Percentiles rank a stretch among this genome's conserved stretches.
phyloP scores from a whole-genome alignment of 176 grass and related monocot genomes.

The Olyra latifolia region DNA sequence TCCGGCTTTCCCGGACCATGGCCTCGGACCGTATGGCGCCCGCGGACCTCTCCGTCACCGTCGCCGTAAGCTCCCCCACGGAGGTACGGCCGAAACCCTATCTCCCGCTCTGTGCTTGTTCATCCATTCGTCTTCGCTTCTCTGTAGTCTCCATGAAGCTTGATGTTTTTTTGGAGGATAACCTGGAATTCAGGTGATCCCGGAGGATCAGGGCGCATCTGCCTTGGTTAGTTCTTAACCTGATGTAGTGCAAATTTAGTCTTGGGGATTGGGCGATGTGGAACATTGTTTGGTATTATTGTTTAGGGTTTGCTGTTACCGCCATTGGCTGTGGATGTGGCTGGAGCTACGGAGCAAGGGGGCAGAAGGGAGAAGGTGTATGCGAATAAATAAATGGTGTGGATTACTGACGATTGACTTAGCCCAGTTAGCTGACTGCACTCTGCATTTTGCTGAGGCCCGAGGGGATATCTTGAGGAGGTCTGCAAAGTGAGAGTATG shows the following conservation, averaged over 20 bases:
- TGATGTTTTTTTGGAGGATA: background rate
- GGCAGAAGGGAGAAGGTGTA: background rate
- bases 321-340: background rate
- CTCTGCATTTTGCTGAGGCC: background rate
- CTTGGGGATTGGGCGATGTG: too few species aligned
- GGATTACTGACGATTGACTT: too few species aligned
- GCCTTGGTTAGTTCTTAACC: too few species aligned
- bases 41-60: conserved; percentile 8
- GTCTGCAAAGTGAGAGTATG: background rate
- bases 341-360: background rate
- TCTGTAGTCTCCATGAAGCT: background rate
- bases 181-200: background rate
- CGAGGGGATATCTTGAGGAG: background rate
- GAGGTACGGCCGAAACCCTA: conserved; percentile 1
- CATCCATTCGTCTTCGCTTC: background rate
- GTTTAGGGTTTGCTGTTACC: background rate
- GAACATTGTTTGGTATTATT: background rate
- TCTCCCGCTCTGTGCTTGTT: background rate
- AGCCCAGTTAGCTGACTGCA: background rate
- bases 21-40: background rate
- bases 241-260: background rate
- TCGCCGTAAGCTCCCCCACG: conserved; percentile 2
- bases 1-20: background rate
- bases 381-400: background rate
- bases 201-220: background rate